Conservation (phyloP, 1,284 basidiomycete species). For the Amylostereum areolatum region DNA sequence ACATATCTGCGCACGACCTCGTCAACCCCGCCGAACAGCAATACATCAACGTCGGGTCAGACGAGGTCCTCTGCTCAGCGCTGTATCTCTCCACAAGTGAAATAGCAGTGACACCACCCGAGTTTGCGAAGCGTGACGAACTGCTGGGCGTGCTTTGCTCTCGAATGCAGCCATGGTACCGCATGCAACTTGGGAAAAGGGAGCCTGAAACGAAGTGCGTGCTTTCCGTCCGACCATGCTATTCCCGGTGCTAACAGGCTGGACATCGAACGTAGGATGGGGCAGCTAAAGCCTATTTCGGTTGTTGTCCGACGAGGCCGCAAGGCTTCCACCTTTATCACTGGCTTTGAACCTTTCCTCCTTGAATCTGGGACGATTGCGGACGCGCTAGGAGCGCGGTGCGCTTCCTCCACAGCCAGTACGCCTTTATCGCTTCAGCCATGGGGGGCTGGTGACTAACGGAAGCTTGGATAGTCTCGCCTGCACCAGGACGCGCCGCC, state of each 20-base stretch:
- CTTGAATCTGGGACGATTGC: slow-evolving; percentile 68
- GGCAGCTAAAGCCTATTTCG: slow-evolving; percentile 61
- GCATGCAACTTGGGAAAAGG: slow-evolving; percentile 44
- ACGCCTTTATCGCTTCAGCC: too few species aligned
- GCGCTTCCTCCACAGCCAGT: slow-evolving; percentile 78
- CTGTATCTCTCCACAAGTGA: slow-evolving; percentile 40
- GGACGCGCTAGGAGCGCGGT: slow-evolving; percentile 71
- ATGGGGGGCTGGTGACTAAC: too few species aligned
- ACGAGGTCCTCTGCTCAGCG: slow-evolving; percentile 40
- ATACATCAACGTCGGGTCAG: slow-evolving; percentile 63
- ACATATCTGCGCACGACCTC: slow-evolving; percentile 57
- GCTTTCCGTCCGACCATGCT: too few species aligned
- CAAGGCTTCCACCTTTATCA: slow-evolving; percentile 72
- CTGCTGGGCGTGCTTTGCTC: slow-evolving; percentile 44
- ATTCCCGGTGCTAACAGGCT: too few species aligned
- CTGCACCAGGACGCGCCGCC: slow-evolving; percentile 44
- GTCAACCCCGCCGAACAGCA: slow-evolving; percentile 61
- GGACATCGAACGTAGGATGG: slow-evolving; percentile 61
- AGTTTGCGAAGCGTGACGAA: slow-evolving; percentile 69
- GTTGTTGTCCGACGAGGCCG: slow-evolving; percentile 68
- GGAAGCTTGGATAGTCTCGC: slow-evolving; percentile 59
- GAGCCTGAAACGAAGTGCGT: slow-evolving; percentile 52
- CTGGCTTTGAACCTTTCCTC: slow-evolving; percentile 73
- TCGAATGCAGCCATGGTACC: slow-evolving; percentile 73
- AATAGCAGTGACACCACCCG: slow-evolving; percentile 21